Evolutionary conservation across 805 yeast genomes (phyloP), one percentile per base, ranked within the genome.

Genomic region (Yarrowia sp.): DNA sequence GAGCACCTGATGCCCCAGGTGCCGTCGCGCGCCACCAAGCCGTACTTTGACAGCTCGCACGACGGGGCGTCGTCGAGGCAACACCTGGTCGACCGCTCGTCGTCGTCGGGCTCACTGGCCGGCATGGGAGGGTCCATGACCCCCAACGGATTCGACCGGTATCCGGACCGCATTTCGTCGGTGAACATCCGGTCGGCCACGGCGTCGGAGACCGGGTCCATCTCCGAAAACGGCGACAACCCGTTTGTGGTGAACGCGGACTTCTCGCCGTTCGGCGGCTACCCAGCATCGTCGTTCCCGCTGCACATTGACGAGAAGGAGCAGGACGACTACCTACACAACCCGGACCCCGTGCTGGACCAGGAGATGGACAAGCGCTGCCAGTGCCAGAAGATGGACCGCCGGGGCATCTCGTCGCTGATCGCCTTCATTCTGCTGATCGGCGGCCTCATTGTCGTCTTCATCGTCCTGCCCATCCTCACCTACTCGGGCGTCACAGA

Each of bases 311-410:
- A 94, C 69, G 98, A 94, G 73, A 91, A 91, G 78, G 99, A 94
- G 78, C 89, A 90, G 10, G 99, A 94, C 79, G 99, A 94, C 78
- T 93, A 91, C 75, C 77, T 95, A 71, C 98, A 94, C 78, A 95
- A 94, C 78, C 98, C 98, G 1, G 97, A 94, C 77, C 97, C 97
- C 10, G 88, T 92, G 43, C 90, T 87, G 53, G 99, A 95, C 76
- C 97, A 96, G 24, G 86, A 87, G 69, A 86, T 88, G 73, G 96
- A 92, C 72, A 72, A 79, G 17, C 67, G 70, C 36, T 79, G 82
- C 70, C 72, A 70, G 47, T 58, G 64, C 50, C 74, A 72, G 46
- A 66, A 68, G 9, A 70, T 77, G 24, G 82, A 81, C 73, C 67
- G 71, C 38, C 74, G 82, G 9, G 82, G 82, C 1, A 70, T 73